Percentiles rank a stretch among this genome's conserved stretches.
Evolutionary conservation across 176 grass and related monocot genomes (phyloP).

Genomic region (Paspalum vaginatum): DNA sequence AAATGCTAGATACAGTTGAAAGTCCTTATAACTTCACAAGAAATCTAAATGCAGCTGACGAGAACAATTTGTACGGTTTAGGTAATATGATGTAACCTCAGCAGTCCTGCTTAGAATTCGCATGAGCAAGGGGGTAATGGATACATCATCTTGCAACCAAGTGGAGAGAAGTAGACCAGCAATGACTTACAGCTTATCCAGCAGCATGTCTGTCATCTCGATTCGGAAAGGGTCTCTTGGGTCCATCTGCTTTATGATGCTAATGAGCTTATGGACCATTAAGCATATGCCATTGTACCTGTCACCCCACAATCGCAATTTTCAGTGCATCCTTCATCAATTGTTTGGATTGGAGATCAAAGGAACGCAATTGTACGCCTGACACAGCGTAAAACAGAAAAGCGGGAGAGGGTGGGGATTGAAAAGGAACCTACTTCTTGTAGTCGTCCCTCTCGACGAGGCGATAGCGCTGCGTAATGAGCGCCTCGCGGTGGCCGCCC

Average conservation of each 20-base stretch:
- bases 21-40: no score
- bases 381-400: neutral
- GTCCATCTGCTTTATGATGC: constrained; percentile 89
- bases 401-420: neutral
- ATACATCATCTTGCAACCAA: neutral
- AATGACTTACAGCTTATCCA: constrained; percentile 77
- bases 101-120: neutral
- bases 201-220: constrained; percentile 71
- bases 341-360: neutral
- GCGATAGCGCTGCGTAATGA: constrained; percentile 52
- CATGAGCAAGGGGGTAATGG: neutral
- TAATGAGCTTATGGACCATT: constrained; percentile 70
- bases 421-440: constrained; percentile 43
- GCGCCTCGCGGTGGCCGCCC: constrained; percentile 59
- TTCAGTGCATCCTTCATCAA: neutral
- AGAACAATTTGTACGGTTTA: neutral
- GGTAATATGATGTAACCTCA: no score
- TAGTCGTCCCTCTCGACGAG: constrained; percentile 76
- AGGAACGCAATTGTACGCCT: neutral
- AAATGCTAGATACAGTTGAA: no score
- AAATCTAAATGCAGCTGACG: no score
- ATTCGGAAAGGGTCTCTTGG: constrained; percentile 72
- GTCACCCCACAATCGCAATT: neutral
- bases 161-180: neutral
- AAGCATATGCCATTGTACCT: constrained; percentile 67